These are phyloP conservation scores for Aspergillus quadrilineatus DNA, from an alignment of 2,329 filamentous ascomycete species.

Conservation along the genomic window DNA sequence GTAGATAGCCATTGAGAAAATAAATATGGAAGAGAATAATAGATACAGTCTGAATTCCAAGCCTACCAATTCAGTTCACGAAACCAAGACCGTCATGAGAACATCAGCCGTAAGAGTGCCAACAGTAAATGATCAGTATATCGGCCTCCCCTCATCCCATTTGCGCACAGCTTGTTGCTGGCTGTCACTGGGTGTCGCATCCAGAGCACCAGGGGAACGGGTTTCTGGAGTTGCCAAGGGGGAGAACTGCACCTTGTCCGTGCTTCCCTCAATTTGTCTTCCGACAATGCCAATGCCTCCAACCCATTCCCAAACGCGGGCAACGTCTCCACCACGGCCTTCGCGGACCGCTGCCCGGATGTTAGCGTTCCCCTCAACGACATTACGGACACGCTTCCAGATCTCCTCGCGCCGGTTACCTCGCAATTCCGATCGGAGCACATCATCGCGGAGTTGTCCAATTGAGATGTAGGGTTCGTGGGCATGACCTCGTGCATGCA, in stretches of 20 bases:
- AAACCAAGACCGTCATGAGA: neutral
- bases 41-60: conserved; percentile 1
- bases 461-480: conserved; percentile 81
- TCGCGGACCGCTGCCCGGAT: conserved; percentile 75
- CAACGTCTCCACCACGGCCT: conserved; percentile 55
- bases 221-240: conserved; percentile 23
- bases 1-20: neutral
- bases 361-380: conserved; percentile 93
- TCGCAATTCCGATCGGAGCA: conserved; percentile 77
- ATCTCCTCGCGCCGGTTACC: conserved; percentile 73
- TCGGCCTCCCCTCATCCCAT: conserved; percentile 45
- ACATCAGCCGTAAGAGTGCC: neutral
- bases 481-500: conserved; percentile 65
- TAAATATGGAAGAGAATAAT: neutral
- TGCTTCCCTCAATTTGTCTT: conserved; percentile 31
- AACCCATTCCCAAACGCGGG: conserved; percentile 68
- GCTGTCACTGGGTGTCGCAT: conserved; percentile 22
- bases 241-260: conserved; percentile 29
- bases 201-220: conserved; percentile 16
- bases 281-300: conserved; percentile 56
- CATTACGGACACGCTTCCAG: conserved; percentile 77
- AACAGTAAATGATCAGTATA: conserved; percentile 34
- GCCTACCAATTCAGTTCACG: neutral
- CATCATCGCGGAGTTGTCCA: conserved; percentile 86
- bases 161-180: conserved; percentile 29